These are phyloP conservation scores for Leccinum pachyderme DNA, from an alignment of 1,284 basidiomycete species.

Conservation along the genomic window DNA sequence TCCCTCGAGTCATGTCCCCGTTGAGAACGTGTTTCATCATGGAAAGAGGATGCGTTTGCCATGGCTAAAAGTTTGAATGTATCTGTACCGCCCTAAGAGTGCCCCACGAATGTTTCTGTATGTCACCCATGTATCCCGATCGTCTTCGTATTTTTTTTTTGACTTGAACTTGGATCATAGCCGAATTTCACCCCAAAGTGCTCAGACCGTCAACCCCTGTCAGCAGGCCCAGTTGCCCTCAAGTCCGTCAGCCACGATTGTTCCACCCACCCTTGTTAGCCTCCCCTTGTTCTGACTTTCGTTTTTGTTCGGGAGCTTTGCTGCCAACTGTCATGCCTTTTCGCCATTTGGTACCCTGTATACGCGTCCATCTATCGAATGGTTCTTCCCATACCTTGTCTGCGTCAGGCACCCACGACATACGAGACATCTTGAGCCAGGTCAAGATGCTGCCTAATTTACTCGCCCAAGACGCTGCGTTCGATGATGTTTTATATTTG, in stretches of 20 bases:
- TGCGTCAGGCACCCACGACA: conserved; percentile 30
- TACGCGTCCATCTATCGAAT: conserved; percentile 21
- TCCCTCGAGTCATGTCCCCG: conserved; percentile 20
- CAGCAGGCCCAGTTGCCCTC: background rate
- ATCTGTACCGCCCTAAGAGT: conserved; percentile 8
- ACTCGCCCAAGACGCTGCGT: conserved; percentile 16
- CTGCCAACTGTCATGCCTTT: conserved; percentile 16
- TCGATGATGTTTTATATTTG: conserved; percentile 4
- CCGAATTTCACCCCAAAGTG: background rate
- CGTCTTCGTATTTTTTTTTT: conserved; percentile 6
- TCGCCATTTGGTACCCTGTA: conserved; percentile 22
- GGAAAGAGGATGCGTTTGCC: conserved; percentile 33
- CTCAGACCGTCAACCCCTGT: background rate
- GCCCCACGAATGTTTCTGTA: conserved; percentile 16
- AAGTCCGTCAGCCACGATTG: conserved; percentile 24
- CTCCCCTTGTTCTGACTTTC: conserved; percentile 4
- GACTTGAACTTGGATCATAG: conserved; percentile 14
- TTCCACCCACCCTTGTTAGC: conserved; percentile 3
- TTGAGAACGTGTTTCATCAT: conserved; percentile 24
- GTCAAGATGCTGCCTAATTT: conserved; percentile 21
- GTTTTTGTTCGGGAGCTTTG: conserved; percentile 4
- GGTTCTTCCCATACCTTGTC: conserved; percentile 14
- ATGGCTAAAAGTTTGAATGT: conserved; percentile 31
- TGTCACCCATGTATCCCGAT: conserved; percentile 27
- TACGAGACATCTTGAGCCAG: conserved; percentile 22